Conservation (phyloP, 257 asterid genomes). For the Coffea eugenioides region DNA sequence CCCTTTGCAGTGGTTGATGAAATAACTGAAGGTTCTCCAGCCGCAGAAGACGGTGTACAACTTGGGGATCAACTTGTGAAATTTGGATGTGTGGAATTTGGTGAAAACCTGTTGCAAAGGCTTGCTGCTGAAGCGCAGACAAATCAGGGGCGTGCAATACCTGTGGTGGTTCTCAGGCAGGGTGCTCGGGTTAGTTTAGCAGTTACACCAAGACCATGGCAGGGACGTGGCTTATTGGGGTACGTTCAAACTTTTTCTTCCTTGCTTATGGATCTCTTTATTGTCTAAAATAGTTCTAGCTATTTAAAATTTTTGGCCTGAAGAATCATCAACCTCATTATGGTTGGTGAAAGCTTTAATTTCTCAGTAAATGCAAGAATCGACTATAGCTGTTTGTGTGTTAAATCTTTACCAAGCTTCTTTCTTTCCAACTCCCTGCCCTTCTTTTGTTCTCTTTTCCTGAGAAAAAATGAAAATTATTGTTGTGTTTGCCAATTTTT, state of each 20-base stretch:
- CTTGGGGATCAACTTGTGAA: constrained; percentile 93
- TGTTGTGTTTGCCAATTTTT: not conserved
- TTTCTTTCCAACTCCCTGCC: not conserved
- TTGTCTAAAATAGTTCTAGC: not conserved
- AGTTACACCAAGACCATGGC: constrained; percentile 85
- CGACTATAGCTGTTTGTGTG: not conserved
- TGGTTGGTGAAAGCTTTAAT: not conserved
- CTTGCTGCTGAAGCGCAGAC: constrained; percentile 81
- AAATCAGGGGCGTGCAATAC: constrained; percentile 51
- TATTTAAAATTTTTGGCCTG: not conserved
- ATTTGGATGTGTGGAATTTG: constrained; percentile 74
- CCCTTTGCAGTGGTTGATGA: constrained; percentile 91
- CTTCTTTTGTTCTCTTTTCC: not conserved
- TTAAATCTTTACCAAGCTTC: not conserved
- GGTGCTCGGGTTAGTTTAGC: constrained; percentile 53
- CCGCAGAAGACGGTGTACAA: constrained; percentile 93
- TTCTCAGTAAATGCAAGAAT: not conserved
- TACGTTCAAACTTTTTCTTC: constrained; percentile 24
- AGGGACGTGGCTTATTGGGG: constrained; percentile 93
- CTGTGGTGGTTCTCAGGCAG: constrained; percentile 75
- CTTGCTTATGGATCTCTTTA: not conserved
- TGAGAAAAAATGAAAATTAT: too few relatives aligned
- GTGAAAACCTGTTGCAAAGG: constrained; percentile 62
- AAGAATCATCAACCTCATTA: not conserved
- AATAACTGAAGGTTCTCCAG: constrained; percentile 85